Evolutionary conservation across 1,139 yeast genomes (phyloP).

Genomic region (Scheffersomyces stambukii): DNA sequence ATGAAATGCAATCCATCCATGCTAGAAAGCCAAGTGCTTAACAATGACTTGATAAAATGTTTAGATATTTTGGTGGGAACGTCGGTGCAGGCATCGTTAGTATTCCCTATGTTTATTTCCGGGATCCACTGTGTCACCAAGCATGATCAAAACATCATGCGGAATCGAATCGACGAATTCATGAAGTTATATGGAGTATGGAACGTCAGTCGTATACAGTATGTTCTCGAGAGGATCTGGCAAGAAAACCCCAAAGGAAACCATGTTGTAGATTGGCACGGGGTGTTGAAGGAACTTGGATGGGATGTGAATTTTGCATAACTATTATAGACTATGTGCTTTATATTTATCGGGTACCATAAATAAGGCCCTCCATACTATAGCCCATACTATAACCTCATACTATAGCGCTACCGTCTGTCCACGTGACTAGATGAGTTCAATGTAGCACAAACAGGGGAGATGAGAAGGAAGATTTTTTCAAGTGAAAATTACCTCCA

Average conservation of each 20-base stretch:
- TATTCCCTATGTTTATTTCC: slow-evolving; percentile 74
- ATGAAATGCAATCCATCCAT: slow-evolving; percentile 58
- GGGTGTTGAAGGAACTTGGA: slow-evolving; percentile 58
- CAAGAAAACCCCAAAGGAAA: slow-evolving; percentile 34
- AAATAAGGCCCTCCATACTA: too few relatives aligned
- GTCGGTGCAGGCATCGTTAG: slow-evolving; percentile 65
- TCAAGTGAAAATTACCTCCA: not conserved
- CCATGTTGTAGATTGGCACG: slow-evolving; percentile 58
- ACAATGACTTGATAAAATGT: slow-evolving; percentile 51
- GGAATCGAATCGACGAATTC: slow-evolving; percentile 49
- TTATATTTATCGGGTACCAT: not conserved
- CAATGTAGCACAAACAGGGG: slow-evolving; percentile 5
- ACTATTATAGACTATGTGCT: not conserved
- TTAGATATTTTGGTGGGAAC: slow-evolving; percentile 63
- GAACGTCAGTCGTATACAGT: slow-evolving; percentile 58
- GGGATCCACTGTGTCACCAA: slow-evolving; percentile 62
- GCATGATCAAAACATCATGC: slow-evolving; percentile 49
- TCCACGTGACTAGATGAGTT: slow-evolving; percentile 8
- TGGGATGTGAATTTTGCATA: slow-evolving; percentile 80
- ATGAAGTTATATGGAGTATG: slow-evolving; percentile 63
- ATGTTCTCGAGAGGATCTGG: slow-evolving; percentile 55
- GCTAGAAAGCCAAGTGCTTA: slow-evolving; percentile 59
- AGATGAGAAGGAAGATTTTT: slow-evolving; percentile 5
- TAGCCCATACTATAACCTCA: too few relatives aligned
- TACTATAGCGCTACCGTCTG: too few relatives aligned